Base-by-base conservation (phyloP, 768 basidiomycete species). In the Phylloporus sp. region DNA sequence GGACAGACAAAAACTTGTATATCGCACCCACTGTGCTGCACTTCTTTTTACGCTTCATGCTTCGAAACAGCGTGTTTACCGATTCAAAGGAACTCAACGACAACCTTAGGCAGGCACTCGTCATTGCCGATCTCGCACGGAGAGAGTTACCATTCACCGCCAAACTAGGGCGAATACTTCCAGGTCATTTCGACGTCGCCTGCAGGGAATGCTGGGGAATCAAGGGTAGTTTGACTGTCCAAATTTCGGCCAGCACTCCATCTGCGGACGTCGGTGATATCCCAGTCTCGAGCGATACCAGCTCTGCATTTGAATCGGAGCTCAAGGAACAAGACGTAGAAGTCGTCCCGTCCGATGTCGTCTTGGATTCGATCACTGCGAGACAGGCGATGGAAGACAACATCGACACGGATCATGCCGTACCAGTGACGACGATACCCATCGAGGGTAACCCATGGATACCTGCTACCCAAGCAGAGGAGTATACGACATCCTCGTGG, bases 121-220 rank as follows among this genome's bases (percentile, higher is more conserved):
- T 62, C 2, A 55, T 83, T 13, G 60, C 67, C 36, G 63, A 68
- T 31, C 44, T 52, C 9, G 76, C 75, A 8, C 53, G 53, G 28
- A 61, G 54, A 20, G 73, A 78, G 50, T 62, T 78, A 8, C 76
- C 74, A 5, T 53, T 62, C 38, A 73, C 74, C 4, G 68, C 65
- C 24, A 64, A 59, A 43, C 60, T 78, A 38, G 70, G 66, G 14
- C 54, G 60, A 34, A 55, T 56, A 8, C 59, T 77, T 28, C 71
- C 75, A 0, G 71, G 73, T 22, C 43, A 56, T 2, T 77, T 86
- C 47, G 74, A 74, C 51, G 38, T 58, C 9, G 81, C 72, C 0
- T 83, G 78, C 58, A 67, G 61, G 22, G 66, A 62, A 7, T 70
- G 73, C 32, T 85, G 76, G 72, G 82, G 76, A 5, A 61, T 46